These are phyloP conservation scores for Mycena capillaripes DNA, from an alignment of 768 basidiomycete species.

Conservation along the genomic window DNA sequence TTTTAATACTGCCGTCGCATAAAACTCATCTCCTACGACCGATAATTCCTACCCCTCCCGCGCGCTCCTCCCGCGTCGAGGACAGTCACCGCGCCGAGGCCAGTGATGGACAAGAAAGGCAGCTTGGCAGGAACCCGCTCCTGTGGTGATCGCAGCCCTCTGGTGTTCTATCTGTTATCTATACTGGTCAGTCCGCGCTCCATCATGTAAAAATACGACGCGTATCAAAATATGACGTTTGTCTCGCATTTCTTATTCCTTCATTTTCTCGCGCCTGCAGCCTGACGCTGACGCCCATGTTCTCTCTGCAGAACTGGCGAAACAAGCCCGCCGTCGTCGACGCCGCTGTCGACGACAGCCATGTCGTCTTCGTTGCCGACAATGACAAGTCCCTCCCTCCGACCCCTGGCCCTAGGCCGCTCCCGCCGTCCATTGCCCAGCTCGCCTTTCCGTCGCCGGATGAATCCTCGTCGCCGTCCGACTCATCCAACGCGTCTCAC, in stretches of 20 bases:
- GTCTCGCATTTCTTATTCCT: neutral
- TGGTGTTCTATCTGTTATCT: neutral
- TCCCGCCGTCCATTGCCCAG: conserved; percentile 29
- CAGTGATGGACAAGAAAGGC: neutral
- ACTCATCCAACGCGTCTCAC: conserved; percentile 30
- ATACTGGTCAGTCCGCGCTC: neutral
- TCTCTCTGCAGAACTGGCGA: neutral
- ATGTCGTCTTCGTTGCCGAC: neutral
- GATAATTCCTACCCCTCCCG: no score
- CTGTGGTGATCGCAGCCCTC: neutral
- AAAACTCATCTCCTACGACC: no score
- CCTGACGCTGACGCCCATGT: conserved; percentile 9
- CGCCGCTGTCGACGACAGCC: neutral
- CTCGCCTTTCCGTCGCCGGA: conserved; percentile 36
- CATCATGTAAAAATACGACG: no score
- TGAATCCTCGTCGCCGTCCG: conserved; percentile 26
- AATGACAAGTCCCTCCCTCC: conserved; percentile 12
- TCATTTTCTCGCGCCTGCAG: neutral
- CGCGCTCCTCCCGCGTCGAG: no score
- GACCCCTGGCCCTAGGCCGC: conserved; percentile 20
- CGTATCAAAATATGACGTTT: neutral
- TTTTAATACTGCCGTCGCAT: no score
- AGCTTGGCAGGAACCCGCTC: neutral
- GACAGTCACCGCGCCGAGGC: no score
- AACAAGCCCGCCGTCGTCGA: neutral